Conservation (phyloP, 2,329 filamentous ascomycete genomes). For the Beauveria sp. region DNA sequence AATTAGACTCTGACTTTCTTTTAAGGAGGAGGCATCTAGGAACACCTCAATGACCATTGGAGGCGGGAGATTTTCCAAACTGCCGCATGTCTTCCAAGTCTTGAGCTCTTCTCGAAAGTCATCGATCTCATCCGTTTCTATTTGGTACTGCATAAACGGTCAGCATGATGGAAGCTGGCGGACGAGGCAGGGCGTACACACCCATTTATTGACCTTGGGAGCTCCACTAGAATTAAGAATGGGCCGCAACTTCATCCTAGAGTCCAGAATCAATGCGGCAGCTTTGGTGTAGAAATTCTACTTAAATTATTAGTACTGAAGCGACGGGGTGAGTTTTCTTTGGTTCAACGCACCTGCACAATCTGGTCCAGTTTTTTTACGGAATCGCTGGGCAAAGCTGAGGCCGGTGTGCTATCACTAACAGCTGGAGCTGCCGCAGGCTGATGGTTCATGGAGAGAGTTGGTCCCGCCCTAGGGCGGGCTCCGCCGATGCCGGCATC, state of each 20-base stretch:
- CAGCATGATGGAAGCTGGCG: conserved; percentile 7
- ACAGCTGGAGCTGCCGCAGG: conserved; percentile 38
- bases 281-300: conserved; percentile 91
- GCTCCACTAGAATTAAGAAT: conserved; percentile 32
- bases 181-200: conserved; percentile 35
- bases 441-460: conserved; percentile 35
- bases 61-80: conserved; percentile 68
- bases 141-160: conserved; percentile 65
- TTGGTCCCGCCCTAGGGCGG: conserved; percentile 37
- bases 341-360: conserved; percentile 57
- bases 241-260: conserved; percentile 63
- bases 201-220: conserved; percentile 77
- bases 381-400: conserved; percentile 55
- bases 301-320: neutral
- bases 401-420: conserved; percentile 33
- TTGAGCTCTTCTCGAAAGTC: conserved; percentile 74
- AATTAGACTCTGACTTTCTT: conserved; percentile 79
- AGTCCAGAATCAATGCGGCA: conserved; percentile 74
- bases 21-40: conserved; percentile 70
- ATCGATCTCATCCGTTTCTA: conserved; percentile 88
- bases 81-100: conserved; percentile 74
- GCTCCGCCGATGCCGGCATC: conserved; percentile 21
- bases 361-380: conserved; percentile 85
- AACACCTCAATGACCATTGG: conserved; percentile 87
- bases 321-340: neutral